phyloP scores from a whole-genome alignment of 371 early-diverging fungal species.

The Saksenaea vasiformis region DNA sequence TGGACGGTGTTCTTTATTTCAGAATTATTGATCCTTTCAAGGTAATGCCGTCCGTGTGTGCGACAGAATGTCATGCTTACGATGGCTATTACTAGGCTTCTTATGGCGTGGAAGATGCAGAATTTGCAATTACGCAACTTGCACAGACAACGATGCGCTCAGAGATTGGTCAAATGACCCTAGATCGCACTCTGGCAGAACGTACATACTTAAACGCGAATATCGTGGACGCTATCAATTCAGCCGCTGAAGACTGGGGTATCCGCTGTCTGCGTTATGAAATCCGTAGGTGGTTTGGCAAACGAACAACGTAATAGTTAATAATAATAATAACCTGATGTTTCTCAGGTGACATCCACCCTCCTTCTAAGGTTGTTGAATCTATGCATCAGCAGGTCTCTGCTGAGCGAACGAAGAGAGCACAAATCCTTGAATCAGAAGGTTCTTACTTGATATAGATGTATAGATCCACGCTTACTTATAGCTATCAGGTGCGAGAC shows the following conservation, averaged over 20 bases:
- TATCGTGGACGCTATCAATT: slow-evolving; percentile 95
- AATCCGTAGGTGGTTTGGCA: slow-evolving; percentile 56
- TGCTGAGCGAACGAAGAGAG: slow-evolving; percentile 95
- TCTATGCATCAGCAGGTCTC: slow-evolving; percentile 98
- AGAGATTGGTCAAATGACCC: slow-evolving; percentile 97
- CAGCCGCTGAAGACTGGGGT: slow-evolving; percentile 95
- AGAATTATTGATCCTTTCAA: slow-evolving; percentile 93
- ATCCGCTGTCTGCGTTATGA: slow-evolving; percentile 94
- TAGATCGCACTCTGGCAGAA: slow-evolving; percentile 95
- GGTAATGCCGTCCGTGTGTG: slow-evolving; percentile 30
- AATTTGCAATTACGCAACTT: slow-evolving; percentile 93
- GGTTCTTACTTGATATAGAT: slow-evolving; percentile 44
- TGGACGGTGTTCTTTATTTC: slow-evolving; percentile 97
- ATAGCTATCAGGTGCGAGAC: slow-evolving; percentile 66
- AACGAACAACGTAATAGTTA: neutral
- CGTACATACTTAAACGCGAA: slow-evolving; percentile 89
- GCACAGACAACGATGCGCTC: slow-evolving; percentile 99
- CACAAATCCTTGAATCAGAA: slow-evolving; percentile 96
- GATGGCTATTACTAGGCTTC: slow-evolving; percentile 71
- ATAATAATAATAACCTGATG: neutral
- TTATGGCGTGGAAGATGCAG: slow-evolving; percentile 95
- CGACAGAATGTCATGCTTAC: neutral
- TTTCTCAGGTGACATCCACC: slow-evolving; percentile 87
- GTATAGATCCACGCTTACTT: neutral
- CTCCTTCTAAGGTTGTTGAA: slow-evolving; percentile 93